A percentile compares a stretch with the other conserved stretches of the same genome.
Evolutionary conservation across 768 basidiomycete genomes (phyloP).

Genomic region (Pleurotus platypus): DNA sequence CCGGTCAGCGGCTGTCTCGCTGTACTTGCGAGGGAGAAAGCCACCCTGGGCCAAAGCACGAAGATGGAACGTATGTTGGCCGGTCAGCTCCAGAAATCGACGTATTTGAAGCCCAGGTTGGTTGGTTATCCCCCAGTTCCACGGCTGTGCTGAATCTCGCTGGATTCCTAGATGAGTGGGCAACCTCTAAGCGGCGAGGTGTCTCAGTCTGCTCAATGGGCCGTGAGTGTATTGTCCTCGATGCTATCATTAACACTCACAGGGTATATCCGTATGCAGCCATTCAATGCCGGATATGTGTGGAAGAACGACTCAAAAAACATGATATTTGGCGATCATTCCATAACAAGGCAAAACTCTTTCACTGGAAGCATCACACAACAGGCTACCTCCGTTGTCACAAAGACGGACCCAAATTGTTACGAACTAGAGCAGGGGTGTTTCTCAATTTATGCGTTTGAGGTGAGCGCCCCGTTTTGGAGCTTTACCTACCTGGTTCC

Average conservation of each 20-base stretch:
- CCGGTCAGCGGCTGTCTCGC: slow-evolving; percentile 78
- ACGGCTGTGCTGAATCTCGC: neutral
- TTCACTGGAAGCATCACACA: slow-evolving; percentile 71
- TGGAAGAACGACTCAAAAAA: slow-evolving; percentile 61
- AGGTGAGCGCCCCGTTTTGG: slow-evolving; percentile 32
- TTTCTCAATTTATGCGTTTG: slow-evolving; percentile 79
- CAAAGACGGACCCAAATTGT: slow-evolving; percentile 61
- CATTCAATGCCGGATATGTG: slow-evolving; percentile 70
- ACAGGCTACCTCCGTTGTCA: slow-evolving; percentile 75
- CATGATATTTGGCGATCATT: slow-evolving; percentile 51
- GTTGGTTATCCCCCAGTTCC: neutral
- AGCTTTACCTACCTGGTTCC: neutral
- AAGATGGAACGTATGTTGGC: slow-evolving; percentile 76
- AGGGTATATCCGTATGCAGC: slow-evolving; percentile 32
- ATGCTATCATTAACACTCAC: neutral
- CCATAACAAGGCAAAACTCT: slow-evolving; percentile 53
- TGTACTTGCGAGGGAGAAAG: slow-evolving; percentile 83
- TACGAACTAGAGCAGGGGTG: slow-evolving; percentile 61
- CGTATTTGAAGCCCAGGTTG: slow-evolving; percentile 76
- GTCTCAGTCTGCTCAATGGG: slow-evolving; percentile 85
- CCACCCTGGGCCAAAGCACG: slow-evolving; percentile 78
- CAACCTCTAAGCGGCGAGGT: slow-evolving; percentile 52
- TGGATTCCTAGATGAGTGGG: slow-evolving; percentile 40
- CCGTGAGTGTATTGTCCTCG: slow-evolving; percentile 39
- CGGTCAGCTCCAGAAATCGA: slow-evolving; percentile 89